Conservation (phyloP, 2,329 filamentous ascomycete species). For the Lizonia empirigonia region DNA sequence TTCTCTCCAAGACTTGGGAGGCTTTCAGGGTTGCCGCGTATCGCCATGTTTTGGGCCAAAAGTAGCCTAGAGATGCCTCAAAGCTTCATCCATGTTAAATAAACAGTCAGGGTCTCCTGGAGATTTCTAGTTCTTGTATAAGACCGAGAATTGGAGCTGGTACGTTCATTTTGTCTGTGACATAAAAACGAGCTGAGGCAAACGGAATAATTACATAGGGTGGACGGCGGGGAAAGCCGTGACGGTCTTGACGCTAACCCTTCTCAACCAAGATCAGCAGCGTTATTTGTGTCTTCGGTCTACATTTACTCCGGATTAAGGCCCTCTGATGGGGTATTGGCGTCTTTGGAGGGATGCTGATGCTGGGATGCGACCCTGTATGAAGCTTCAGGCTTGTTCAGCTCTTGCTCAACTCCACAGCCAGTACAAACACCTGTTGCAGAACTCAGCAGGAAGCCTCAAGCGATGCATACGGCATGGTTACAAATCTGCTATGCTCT, state of each 20-base stretch:
- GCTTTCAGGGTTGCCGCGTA: no score
- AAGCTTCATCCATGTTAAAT: no score
- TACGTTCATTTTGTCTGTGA: no score
- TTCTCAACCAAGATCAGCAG: not conserved
- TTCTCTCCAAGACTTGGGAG: no score
- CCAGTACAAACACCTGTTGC: not conserved
- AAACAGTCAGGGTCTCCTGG: no score
- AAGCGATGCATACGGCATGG: not conserved
- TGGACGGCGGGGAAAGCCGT: slow-evolving; percentile 1
- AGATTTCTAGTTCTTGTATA: no score
- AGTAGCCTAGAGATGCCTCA: no score
- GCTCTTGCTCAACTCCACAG: not conserved
- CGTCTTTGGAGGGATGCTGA: not conserved
- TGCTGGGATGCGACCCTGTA: not conserved
- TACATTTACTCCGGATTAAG: slow-evolving; percentile 21
- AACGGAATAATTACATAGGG: slow-evolving; percentile 2
- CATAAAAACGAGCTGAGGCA: slow-evolving; percentile 2
- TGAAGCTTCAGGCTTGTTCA: not conserved
- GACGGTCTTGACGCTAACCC: not conserved
- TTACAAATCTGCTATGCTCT: not conserved
- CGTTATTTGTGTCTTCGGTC: slow-evolving; percentile 10
- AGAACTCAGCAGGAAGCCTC: no score
- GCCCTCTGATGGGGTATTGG: slow-evolving; percentile 1
- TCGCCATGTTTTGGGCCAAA: no score
- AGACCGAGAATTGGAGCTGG: no score